phyloP scores from a whole-genome alignment of 1,284 basidiomycete species.

The Cryptococcus deneoformans region DNA sequence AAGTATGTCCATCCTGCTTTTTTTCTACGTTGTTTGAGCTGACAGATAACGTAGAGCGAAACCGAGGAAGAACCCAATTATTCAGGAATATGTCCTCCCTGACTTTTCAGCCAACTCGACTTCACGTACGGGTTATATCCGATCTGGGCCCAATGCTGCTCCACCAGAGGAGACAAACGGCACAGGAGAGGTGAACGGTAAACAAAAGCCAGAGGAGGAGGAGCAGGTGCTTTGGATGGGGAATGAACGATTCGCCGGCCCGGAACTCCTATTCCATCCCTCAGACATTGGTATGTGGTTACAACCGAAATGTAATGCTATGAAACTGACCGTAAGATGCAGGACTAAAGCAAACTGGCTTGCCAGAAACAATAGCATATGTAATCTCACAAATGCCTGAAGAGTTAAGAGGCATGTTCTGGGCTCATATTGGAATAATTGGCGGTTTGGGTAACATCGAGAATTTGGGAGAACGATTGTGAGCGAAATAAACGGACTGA shows the following conservation, averaged over 20 bases:
- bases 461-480: constrained; percentile 72
- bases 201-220: constrained; percentile 44
- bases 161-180: constrained; percentile 9
- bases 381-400: constrained; percentile 70
- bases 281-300: constrained; percentile 71
- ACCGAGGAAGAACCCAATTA: constrained; percentile 59
- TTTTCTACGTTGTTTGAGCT: not conserved
- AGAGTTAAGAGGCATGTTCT: constrained; percentile 85
- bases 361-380: constrained; percentile 69
- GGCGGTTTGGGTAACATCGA: constrained; percentile 77
- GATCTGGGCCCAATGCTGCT: constrained; percentile 46
- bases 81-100: constrained; percentile 85
- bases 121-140: constrained; percentile 60
- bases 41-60: constrained; percentile 11
- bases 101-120: constrained; percentile 68
- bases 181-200: constrained; percentile 1
- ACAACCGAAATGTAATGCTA: not conserved
- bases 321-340: not conserved
- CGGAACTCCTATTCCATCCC: constrained; percentile 84
- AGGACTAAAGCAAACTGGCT: constrained; percentile 78
- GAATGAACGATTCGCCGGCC: constrained; percentile 84
- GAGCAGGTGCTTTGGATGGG: constrained; percentile 82
- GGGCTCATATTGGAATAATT: constrained; percentile 85
- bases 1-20: constrained; percentile 56
- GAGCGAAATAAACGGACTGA: constrained; percentile 19